Conservation (phyloP, 2,329 filamentous ascomycete genomes). For the Cryphonectria japonica region DNA sequence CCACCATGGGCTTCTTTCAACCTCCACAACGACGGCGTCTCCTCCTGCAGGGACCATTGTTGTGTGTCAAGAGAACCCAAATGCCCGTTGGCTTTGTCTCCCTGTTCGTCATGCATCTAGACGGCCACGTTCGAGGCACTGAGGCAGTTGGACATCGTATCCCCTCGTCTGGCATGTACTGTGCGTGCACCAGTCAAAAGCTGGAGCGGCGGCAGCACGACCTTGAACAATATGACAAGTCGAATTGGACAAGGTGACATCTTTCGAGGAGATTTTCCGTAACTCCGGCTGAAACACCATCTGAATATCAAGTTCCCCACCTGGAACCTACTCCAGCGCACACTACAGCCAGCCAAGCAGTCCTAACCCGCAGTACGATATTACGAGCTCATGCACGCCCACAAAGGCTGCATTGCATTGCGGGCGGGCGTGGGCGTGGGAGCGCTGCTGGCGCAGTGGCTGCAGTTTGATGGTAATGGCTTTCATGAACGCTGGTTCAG, state of each 20-base stretch:
- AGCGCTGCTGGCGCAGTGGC: background rate
- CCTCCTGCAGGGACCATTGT: slow-evolving; percentile 4
- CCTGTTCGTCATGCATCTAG: background rate
- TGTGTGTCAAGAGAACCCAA: background rate
- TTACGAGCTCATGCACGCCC: background rate
- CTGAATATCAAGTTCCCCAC: background rate
- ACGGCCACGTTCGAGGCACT: background rate
- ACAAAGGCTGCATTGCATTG: background rate
- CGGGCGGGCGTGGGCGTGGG: background rate
- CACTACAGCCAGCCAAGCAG: background rate
- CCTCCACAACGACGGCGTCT: background rate
- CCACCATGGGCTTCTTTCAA: background rate
- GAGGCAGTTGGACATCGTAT: background rate
- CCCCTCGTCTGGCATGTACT: background rate
- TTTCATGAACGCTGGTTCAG: background rate
- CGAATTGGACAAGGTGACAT: background rate
- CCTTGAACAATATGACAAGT: background rate
- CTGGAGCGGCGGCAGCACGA: background rate
- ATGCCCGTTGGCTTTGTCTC: background rate
- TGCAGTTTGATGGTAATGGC: background rate
- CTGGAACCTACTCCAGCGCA: background rate
- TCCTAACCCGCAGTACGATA: background rate
- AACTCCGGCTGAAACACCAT: slow-evolving; percentile 23
- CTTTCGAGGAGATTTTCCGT: background rate
- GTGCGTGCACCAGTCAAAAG: background rate